A percentile compares a stretch with the other conserved stretches of the same genome.
Evolutionary conservation across 140 eudicot genomes (phyloP).

Genomic region (Cichorium intybus): DNA sequence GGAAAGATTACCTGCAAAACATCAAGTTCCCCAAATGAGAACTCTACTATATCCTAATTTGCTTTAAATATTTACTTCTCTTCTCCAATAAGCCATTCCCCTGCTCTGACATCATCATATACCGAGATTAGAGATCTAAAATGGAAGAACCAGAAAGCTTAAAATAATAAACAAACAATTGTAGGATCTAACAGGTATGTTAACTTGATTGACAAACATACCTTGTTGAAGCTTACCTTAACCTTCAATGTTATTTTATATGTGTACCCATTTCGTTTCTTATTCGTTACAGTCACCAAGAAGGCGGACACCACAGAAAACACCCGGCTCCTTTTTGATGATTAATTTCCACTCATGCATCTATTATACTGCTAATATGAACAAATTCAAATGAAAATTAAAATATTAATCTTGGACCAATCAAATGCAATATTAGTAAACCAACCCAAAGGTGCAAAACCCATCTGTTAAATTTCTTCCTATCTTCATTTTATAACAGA

Average conservation of each 20-base stretch:
- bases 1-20: slow-evolving; percentile 73
- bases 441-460: too few relatives aligned
- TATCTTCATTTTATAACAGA: too few relatives aligned
- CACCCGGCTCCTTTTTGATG: too few relatives aligned
- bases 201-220: neutral
- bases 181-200: too few relatives aligned
- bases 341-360: too few relatives aligned
- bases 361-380: too few relatives aligned
- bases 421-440: too few relatives aligned
- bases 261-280: slow-evolving; percentile 90
- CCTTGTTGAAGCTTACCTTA: slow-evolving; percentile 43
- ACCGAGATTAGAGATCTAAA: neutral
- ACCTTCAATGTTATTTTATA: slow-evolving; percentile 65
- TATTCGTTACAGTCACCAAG: slow-evolving; percentile 82
- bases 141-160: neutral
- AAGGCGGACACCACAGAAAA: too few relatives aligned
- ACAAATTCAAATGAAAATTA: too few relatives aligned
- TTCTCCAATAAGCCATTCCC: slow-evolving; percentile 83
- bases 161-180: too few relatives aligned
- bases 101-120: slow-evolving; percentile 30
- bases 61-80: slow-evolving; percentile 73
- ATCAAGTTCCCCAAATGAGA: slow-evolving; percentile 95
- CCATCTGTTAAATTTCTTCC: too few relatives aligned
- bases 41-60: slow-evolving; percentile 65
- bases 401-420: too few relatives aligned